Percentiles rank a stretch among this genome's conserved stretches.
Conservation (phyloP, 805 yeast genomes). For the Trichomonascus vanleenenianus region DNA sequence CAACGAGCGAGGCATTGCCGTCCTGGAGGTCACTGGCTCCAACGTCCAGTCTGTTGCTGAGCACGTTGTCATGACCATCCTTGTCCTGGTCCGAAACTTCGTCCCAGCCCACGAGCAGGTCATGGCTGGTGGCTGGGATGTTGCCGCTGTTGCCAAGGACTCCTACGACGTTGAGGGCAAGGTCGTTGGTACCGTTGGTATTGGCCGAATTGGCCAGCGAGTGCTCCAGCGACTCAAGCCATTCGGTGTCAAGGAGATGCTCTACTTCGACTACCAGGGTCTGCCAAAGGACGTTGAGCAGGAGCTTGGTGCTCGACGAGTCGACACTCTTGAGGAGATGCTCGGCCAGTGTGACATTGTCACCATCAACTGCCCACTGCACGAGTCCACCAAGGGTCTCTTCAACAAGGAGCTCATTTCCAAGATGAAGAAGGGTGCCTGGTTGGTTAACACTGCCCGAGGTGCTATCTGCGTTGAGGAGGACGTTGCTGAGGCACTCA, state of each 20-base stretch:
- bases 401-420: constrained; percentile 53
- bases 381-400: constrained; percentile 59
- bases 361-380: constrained; percentile 71
- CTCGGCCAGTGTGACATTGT: constrained; percentile 63
- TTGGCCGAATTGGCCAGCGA: constrained; percentile 74
- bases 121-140: constrained; percentile 58
- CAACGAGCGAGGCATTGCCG: constrained; percentile 54
- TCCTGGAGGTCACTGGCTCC: constrained; percentile 75
- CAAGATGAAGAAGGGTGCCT: constrained; percentile 65
- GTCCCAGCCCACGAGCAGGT: constrained; percentile 73
- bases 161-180: constrained; percentile 71
- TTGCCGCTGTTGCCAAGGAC: constrained; percentile 67
- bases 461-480: constrained; percentile 71
- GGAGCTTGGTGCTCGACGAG: constrained; percentile 50
- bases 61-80: constrained; percentile 68
- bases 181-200: constrained; percentile 72
- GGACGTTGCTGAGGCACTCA: constrained; percentile 69
- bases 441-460: constrained; percentile 72
- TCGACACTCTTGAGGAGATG: constrained; percentile 54
- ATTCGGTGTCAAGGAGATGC: constrained; percentile 65
- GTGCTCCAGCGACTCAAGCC: constrained; percentile 65
- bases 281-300: constrained; percentile 51
- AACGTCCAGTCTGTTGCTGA: constrained; percentile 77
- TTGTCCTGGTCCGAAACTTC: constrained; percentile 65
- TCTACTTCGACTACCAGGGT: constrained; percentile 69